Evolutionary conservation across 345 rosid species (phyloP).

Genomic region (Arabidopsis thaliana): DNA sequence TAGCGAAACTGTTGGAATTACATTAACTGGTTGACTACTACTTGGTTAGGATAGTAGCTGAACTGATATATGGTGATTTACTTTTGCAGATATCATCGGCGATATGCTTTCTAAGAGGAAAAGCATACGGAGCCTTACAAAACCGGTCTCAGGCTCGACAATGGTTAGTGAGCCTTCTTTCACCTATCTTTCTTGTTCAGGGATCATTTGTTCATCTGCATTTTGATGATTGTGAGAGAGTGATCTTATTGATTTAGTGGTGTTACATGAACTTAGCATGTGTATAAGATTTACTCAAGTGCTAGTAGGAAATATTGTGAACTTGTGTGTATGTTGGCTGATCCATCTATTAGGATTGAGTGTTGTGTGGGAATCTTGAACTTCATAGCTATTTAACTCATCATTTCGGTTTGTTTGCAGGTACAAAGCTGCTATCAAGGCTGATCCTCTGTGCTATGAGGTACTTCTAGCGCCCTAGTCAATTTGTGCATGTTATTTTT

Average conservation of each 20-base stretch:
- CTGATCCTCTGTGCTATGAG: conserved; percentile 98
- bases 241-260: background rate
- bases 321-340: conserved; percentile 1
- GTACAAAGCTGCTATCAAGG: conserved; percentile 97
- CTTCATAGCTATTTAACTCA: background rate
- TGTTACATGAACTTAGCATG: conserved; percentile 6
- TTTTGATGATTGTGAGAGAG: conserved; percentile 1
- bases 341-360: conserved; percentile 8
- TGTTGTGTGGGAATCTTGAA: conserved; percentile 5
- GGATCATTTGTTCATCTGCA: conserved; percentile 8
- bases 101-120: conserved; percentile 92
- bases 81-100: conserved; percentile 80
- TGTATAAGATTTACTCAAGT: background rate
- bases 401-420: conserved; percentile 46
- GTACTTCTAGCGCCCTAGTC: conserved; percentile 48
- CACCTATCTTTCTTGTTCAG: conserved; percentile 12
- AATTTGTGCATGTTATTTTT: conserved; percentile 22
- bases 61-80: conserved; percentile 5
- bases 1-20: background rate
- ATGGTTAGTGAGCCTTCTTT: conserved; percentile 57
- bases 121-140: conserved; percentile 90
- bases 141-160: conserved; percentile 88
- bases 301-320: conserved; percentile 12
- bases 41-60: conserved; percentile 13
- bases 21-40: background rate